phyloP scores from a whole-genome alignment of 345 rosid species.

The Carallia pectinifolia region DNA sequence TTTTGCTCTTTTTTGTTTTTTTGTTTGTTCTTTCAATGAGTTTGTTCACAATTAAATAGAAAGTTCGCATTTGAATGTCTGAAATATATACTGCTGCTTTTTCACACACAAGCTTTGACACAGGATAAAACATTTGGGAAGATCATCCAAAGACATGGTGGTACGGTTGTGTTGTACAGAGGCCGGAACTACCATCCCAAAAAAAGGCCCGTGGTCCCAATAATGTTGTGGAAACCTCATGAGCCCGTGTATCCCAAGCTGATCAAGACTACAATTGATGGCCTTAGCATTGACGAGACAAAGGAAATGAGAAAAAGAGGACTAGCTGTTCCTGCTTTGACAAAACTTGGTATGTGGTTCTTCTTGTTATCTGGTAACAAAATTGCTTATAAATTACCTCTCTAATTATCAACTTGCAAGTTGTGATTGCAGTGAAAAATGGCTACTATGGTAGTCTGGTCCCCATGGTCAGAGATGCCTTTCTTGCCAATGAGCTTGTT shows the following conservation, averaged over 20 bases:
- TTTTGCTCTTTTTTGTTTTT: background rate
- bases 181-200: slow-evolving; percentile 76
- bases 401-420: slow-evolving; percentile 13
- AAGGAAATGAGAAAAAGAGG: slow-evolving; percentile 86
- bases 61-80: too few relatives aligned
- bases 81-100: too few relatives aligned
- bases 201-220: slow-evolving; percentile 75
- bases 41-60: background rate
- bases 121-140: slow-evolving; percentile 75
- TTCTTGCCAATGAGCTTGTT: slow-evolving; percentile 62
- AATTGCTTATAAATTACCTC: background rate
- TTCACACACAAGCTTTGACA: background rate
- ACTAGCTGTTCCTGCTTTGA: slow-evolving; percentile 64
- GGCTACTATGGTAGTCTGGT: slow-evolving; percentile 90
- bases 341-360: slow-evolving; percentile 60
- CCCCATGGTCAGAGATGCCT: slow-evolving; percentile 92
- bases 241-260: slow-evolving; percentile 85
- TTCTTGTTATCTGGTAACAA: slow-evolving; percentile 2
- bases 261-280: slow-evolving; percentile 81
- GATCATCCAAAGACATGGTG: slow-evolving; percentile 73
- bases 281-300: slow-evolving; percentile 75
- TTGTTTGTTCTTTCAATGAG: background rate
- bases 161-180: slow-evolving; percentile 68
- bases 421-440: slow-evolving; percentile 68
- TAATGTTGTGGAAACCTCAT: slow-evolving; percentile 95